Evolutionary conservation across 257 asterid species (phyloP).

Genomic region (Jasminum sambac): DNA sequence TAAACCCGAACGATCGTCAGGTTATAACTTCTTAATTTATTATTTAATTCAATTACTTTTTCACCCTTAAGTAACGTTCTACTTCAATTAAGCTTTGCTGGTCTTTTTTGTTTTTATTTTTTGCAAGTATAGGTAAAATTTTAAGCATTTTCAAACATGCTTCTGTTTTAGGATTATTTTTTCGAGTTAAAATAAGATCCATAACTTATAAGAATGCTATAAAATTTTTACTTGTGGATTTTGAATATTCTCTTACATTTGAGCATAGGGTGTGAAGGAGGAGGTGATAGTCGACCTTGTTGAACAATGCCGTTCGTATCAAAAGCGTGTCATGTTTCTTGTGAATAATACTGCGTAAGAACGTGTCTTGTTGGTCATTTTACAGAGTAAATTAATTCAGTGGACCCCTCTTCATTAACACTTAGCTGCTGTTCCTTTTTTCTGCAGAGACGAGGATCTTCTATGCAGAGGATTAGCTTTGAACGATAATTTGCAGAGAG

Average conservation of each 20-base stretch:
- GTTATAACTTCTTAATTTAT: slow-evolving; percentile 33
- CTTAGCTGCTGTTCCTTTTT: slow-evolving; percentile 10
- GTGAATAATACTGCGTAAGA: slow-evolving; percentile 85
- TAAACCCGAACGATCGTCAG: slow-evolving; percentile 75
- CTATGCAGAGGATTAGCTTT: slow-evolving; percentile 74
- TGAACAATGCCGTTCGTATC: slow-evolving; percentile 89
- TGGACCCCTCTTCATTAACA: not conserved
- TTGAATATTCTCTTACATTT: slow-evolving; percentile 11
- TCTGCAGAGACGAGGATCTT: slow-evolving; percentile 81
- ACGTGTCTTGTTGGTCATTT: slow-evolving; percentile 12
- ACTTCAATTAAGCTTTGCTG: no score
- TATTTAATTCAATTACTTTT: not conserved
- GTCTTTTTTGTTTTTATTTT: no score
- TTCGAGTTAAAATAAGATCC: not conserved
- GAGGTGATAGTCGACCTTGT: slow-evolving; percentile 92
- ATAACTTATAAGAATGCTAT: not conserved
- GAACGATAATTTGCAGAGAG: slow-evolving; percentile 82
- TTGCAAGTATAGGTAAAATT: not conserved
- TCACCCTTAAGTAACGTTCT: no score
- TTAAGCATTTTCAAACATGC: not conserved
- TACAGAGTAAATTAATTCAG: slow-evolving; percentile 5
- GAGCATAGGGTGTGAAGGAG: slow-evolving; percentile 74
- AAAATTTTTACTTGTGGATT: slow-evolving; percentile 10
- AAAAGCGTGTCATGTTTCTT: slow-evolving; percentile 90
- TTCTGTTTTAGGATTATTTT: not conserved